Base-by-base conservation (phyloP, 257 asterid genomes). In the Haberlea rhodopensis region DNA sequence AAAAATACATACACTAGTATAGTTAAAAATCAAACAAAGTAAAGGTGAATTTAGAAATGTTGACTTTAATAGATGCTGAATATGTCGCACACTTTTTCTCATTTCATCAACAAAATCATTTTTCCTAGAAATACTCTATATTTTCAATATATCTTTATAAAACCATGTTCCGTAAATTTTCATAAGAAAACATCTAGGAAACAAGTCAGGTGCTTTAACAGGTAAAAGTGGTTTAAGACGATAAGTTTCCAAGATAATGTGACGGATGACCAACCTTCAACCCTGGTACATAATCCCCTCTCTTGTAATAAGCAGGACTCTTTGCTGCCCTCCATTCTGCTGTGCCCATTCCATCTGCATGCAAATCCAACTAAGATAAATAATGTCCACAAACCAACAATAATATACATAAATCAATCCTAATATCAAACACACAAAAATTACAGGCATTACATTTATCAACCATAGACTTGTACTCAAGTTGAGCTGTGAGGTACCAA, bases 311-410 rank as follows among this genome's bases (percentile, higher is more conserved):
- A 55, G 98, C 69, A 4, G 98, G 95, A 74, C 94, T 89, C 79
- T 91, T 91, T 6, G 98, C 97, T 31, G 98, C 94, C 80, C 97
- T 89, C 98, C 98, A 91, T 71, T 87, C 97, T 67, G 98, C 98
- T 20, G 97, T 91, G 26, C 98, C 98, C 98, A 91, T 91, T 62
- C 98, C 98, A 80, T 91, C 98, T 91, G 84, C 70, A 40, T 31
- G 60, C 71, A 68, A 66, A 64, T 54, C 48, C 69, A 53, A 54
- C 64, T 45, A 19, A 58, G 59, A n/a, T 56, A 49, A 66, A 61
- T 61, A 62, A 43, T 54, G 62, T 43, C 34, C 20, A 8, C n/a
- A 34, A 46, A 8, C 28, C 57, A 61, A 27, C 8, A 60, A 46
- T 13, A 21, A 23, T 45, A 64, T 4, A 10, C 46, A 21, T 23